Evolutionary conservation across 306 rosid species (phyloP), one percentile per base, ranked within the genome.

Genomic region (Rubus parviflorus): DNA sequence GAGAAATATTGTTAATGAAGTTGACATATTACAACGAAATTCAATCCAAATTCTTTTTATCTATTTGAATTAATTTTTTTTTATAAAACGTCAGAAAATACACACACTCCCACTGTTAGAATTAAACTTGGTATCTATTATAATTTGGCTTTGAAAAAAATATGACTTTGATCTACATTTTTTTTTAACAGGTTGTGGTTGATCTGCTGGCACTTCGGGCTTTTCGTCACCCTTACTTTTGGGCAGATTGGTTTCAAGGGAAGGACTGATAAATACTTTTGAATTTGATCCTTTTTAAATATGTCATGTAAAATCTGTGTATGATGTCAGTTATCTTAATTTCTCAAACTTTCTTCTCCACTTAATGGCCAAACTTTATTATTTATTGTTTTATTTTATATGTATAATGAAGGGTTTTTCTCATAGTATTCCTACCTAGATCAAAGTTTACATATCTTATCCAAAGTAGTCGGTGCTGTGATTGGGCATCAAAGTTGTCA

Each of bases 171-270:
- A 54, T 41, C 17, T 7, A 7, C 11, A 1, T 43, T 68, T 12
- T 35, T 80, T 43, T 77, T 0, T 45, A 54, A 25, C 88, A 92
- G 97, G 97, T 70, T 92, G 76, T 95, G 99, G 97, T 62, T 95
- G 88, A 1, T 92, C 14, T 85, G 90, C 38, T 95, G 99, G 97
- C 99, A 95, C 77, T 17, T 95, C 38, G 99, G 97, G 3, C 81
- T 95, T 70, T 95, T 95, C 83, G 8, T 90, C 51, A 14, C 65
- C 76, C 97, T 95, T 41, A 92, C 99, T 51, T 92, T 95, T 52
- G 97, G 97, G 79, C 99, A 95, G 81, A 95, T 95, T 79, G 99
- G 97, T 5, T 92, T 92, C 94, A 95, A 95, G 85, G 91, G 97
- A 66, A 92, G 97, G 93, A 87, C 97, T 17, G 97, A 95, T 8